A percentile compares a stretch with the other conserved stretches of the same genome.
Evolutionary conservation across 148 eudicot genomes (phyloP).

Genomic region (Vaccinium myrtillus): DNA sequence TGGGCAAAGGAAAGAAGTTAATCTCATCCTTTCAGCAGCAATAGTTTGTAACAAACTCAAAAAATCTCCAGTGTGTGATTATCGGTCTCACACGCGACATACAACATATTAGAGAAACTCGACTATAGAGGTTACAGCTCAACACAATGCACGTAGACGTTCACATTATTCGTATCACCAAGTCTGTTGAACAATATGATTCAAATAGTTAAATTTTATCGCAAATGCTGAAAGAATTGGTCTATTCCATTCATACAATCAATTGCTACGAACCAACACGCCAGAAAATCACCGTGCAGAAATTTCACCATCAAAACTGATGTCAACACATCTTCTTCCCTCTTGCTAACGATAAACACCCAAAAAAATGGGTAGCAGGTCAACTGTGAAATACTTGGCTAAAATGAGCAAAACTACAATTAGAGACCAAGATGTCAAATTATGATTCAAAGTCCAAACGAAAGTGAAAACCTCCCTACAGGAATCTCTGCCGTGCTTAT

Average conservation of each 20-base stretch:
- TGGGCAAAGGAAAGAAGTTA: neutral
- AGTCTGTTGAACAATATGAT: neutral
- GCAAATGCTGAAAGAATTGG: neutral
- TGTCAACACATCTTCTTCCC: neutral
- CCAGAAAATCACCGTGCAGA: neutral
- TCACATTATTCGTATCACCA: neutral
- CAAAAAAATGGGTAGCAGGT: neutral
- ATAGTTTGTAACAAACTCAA: neutral
- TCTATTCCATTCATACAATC: neutral
- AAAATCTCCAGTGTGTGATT: neutral
- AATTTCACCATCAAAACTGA: neutral
- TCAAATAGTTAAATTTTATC: neutral
- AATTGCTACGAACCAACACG: neutral
- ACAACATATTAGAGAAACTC: neutral
- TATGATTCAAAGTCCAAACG: neutral
- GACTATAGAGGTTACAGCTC: neutral
- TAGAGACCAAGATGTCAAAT: constrained; percentile 7
- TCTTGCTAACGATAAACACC: neutral
- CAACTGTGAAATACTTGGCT: neutral
- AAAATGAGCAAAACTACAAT: neutral
- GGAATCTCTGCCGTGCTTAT: neutral
- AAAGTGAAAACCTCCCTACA: neutral
- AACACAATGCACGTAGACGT: neutral
- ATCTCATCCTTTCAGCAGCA: neutral
- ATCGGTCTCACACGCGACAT: neutral